These are phyloP conservation scores for Diospyros lotus DNA, from an alignment of 148 eudicot genomes.

Conservation along the genomic window DNA sequence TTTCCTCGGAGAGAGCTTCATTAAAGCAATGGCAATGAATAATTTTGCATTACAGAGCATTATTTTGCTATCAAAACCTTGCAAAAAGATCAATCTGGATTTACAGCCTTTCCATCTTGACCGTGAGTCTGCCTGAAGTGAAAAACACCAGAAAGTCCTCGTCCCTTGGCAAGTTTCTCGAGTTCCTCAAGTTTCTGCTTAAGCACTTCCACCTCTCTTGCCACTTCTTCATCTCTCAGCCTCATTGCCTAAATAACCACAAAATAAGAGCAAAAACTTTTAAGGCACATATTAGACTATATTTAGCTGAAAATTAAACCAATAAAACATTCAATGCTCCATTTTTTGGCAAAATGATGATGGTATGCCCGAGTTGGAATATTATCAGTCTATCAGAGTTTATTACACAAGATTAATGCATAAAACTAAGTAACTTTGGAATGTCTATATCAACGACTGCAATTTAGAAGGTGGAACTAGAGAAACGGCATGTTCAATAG, in stretches of 20 bases:
- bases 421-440: too few species aligned
- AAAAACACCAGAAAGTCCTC: slow-evolving; percentile 56
- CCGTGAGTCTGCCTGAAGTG: slow-evolving; percentile 26
- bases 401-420: background rate
- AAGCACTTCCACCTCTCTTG: slow-evolving; percentile 52
- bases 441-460: background rate
- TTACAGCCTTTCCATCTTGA: slow-evolving; percentile 31
- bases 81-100: slow-evolving; percentile 32
- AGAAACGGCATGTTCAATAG: background rate
- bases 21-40: background rate
- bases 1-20: slow-evolving; percentile 2
- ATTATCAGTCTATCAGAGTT: too few species aligned
- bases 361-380: too few species aligned
- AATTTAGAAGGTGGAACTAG: background rate
- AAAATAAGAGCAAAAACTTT: background rate
- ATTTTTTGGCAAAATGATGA: too few species aligned
- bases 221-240: slow-evolving; percentile 54
- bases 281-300: too few species aligned
- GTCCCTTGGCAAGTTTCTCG: slow-evolving; percentile 51
- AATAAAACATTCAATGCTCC: too few species aligned
- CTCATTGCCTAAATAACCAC: slow-evolving; percentile 41
- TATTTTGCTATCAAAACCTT: slow-evolving; percentile 11
- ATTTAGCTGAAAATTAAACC: too few species aligned
- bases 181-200: slow-evolving; percentile 49
- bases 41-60: slow-evolving; percentile 14